Evolutionary conservation across 805 yeast species (phyloP), one percentile per base, ranked within the genome.

Genomic region (Monosporozyma siamensis): DNA sequence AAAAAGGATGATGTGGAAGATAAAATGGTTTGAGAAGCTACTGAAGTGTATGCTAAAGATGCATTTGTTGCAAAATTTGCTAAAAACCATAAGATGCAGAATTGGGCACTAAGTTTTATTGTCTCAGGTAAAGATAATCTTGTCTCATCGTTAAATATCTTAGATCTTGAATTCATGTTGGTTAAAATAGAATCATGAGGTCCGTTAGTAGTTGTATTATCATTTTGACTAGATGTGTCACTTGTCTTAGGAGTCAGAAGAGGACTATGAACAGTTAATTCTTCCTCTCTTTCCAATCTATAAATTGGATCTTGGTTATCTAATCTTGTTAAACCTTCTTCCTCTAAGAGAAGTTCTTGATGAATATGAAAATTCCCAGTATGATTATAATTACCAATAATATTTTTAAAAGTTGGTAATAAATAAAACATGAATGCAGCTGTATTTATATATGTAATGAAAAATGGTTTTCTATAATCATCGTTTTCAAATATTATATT

Each of bases 1-100:
- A 92, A 92, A 58, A 92, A 88, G 6, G 95, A 84, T 4, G 95
- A 82, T 0, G 97, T 89, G 29, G 96, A 83, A 14, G 95, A 83
- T 31, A 92, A 65, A 20, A 92, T 90, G 3, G 97, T 92, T 55
- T 94, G 97, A 11, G 92, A 82, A 2, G 95, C 94, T 17, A 92
- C 98, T 10, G 89, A 80, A 0, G 98, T 92, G 61, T 82, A 92
- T 20, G 82, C 74, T 41, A 92, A 68, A 17, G 95, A 80, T 0
- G 95, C 86, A 63, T 92, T 92, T 25, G 92, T 87, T 43, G 85
- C 81, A 49, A 89, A 70, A 61, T 92, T 92, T 3, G 97, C 95
- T 14, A 79, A 47, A 58, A 86, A 92, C 98, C 98, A 92, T 34
- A 92, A 67, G 3, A 83, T 64, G 48, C 94, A 82, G 60, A 92